Percentiles rank a stretch among this genome's conserved stretches.
Evolutionary conservation across 805 yeast species (phyloP).

Genomic region (Metschnikowia noctiluminum): DNA sequence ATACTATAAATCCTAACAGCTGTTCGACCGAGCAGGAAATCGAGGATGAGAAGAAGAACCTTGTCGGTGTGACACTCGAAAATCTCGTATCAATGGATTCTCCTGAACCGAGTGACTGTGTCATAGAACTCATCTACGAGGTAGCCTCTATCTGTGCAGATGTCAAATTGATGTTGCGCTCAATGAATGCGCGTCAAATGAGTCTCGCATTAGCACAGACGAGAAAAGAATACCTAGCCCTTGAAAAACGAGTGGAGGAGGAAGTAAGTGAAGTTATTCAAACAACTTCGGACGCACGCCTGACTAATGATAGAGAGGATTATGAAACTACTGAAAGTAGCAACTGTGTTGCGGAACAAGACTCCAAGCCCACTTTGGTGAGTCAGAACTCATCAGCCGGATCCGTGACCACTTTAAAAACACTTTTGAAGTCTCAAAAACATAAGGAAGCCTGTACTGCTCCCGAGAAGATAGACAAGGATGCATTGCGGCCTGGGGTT

Average conservation of each 20-base stretch:
- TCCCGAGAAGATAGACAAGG: not conserved
- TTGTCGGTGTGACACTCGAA: conserved; percentile 44
- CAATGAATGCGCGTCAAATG: conserved; percentile 53
- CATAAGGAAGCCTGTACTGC: not conserved
- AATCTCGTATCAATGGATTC: conserved; percentile 54
- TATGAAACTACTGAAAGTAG: conserved; percentile 20
- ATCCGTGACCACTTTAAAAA: conserved; percentile 11
- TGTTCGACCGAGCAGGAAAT: conserved; percentile 17
- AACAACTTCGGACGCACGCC: conserved; percentile 13
- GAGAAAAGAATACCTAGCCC: conserved; percentile 19
- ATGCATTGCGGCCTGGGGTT: not conserved
- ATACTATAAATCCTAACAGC: conserved; percentile 5
- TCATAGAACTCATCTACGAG: conserved; percentile 60
- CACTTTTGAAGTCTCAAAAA: conserved; percentile 3
- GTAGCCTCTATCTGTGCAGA: conserved; percentile 61
- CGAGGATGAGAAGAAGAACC: conserved; percentile 18
- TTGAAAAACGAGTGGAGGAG: conserved; percentile 12
- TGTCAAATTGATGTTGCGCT: conserved; percentile 56
- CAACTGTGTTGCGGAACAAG: conserved; percentile 22
- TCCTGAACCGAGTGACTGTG: conserved; percentile 51
- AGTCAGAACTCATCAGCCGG: conserved; percentile 4
- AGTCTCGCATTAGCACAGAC: conserved; percentile 27
- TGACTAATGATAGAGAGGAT: conserved; percentile 18
- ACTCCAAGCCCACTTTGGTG: conserved; percentile 13
- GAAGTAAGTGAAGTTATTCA: conserved; percentile 27